Conservation (phyloP, 2,329 filamentous ascomycete species). For the Aspergillus brunneoviolaceus region DNA sequence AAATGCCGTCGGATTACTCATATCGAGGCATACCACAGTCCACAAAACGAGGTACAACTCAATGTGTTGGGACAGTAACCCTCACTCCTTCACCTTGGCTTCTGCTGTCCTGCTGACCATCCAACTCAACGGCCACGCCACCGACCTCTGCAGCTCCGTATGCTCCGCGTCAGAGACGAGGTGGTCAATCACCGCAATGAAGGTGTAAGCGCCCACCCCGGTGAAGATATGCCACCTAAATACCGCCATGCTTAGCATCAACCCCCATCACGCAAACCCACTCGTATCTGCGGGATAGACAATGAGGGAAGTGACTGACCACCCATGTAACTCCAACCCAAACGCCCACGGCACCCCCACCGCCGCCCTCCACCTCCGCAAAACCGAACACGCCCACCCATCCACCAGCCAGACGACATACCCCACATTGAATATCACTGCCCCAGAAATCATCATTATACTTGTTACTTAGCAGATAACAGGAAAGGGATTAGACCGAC, state of each 20-base stretch:
- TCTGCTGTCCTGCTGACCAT: too few relatives aligned
- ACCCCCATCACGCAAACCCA: too few relatives aligned
- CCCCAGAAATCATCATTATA: neutral
- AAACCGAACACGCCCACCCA: slow-evolving; percentile 20
- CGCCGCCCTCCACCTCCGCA: slow-evolving; percentile 17
- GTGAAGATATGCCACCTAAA: slow-evolving; percentile 26
- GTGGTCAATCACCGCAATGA: slow-evolving; percentile 23
- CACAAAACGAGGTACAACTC: too few relatives aligned
- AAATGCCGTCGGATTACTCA: too few relatives aligned
- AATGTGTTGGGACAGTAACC: too few relatives aligned
- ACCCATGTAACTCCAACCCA: slow-evolving; percentile 32
- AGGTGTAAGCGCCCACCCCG: slow-evolving; percentile 23
- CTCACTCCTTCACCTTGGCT: too few relatives aligned
- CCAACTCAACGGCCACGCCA: slow-evolving; percentile 18
- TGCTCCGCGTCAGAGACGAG: slow-evolving; percentile 17
- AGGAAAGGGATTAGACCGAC: neutral
- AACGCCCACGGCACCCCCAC: slow-evolving; percentile 28
- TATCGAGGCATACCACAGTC: too few relatives aligned
- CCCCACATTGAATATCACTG: slow-evolving; percentile 22
- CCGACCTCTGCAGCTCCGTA: slow-evolving; percentile 1
- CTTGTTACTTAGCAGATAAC: too few relatives aligned
- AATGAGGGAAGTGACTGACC: slow-evolving; percentile 18
- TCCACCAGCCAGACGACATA: slow-evolving; percentile 29
- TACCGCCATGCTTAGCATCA: neutral
- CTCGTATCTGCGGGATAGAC: neutral